Base-by-base conservation (phyloP, 805 yeast species). In the Saccharomycopsis sp. region DNA sequence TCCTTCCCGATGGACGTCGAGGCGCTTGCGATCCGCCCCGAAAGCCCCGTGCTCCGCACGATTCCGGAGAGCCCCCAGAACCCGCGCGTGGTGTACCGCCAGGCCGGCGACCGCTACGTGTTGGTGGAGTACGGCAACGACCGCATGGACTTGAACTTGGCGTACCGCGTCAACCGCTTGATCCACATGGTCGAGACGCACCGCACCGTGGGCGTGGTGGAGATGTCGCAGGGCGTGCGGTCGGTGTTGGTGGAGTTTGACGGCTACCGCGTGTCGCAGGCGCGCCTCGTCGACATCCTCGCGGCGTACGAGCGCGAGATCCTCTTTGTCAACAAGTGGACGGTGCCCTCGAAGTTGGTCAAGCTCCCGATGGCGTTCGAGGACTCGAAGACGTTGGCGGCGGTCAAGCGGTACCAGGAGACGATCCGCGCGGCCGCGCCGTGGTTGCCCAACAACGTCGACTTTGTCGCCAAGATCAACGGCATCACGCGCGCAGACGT, bases 371-470 rank as follows among this genome's bases (percentile, higher is more conserved):
- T 94, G 91, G 97, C 97, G 0, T 94, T 94, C 70, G 99, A 92
- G 75, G 99, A 94, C 70, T 75, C 85, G 63, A 82, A 87, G 73
- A 91, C 97, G 1, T 74, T 92, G 66, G 92, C 83, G 60, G 96
- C 97, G 44, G 98, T 91, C 44, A 80, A 82, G 62, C 82, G 99
- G 72, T 92, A 92, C 71, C 83, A 84, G 70, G 98, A 92, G 74
- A 94, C 99, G 7, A 91, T 94, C 66, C 81, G 98, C 66, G 78
- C 92, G 20, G 82, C 82, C 54, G 99, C 98, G 5, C 98, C 98
- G 48, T 92, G 98, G 98, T 79, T 92, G 67, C 99, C 99, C 63
- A 92, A 91, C 76, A 92, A 92, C 67, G 97, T 94, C 62, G 99
- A 92, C 71, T 92, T 94, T 74, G 82, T 92, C 71, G 95, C 96